These are phyloP conservation scores for Sporormia fimetaria DNA, from an alignment of 495 filamentous ascomycete genomes.

Conservation along the genomic window DNA sequence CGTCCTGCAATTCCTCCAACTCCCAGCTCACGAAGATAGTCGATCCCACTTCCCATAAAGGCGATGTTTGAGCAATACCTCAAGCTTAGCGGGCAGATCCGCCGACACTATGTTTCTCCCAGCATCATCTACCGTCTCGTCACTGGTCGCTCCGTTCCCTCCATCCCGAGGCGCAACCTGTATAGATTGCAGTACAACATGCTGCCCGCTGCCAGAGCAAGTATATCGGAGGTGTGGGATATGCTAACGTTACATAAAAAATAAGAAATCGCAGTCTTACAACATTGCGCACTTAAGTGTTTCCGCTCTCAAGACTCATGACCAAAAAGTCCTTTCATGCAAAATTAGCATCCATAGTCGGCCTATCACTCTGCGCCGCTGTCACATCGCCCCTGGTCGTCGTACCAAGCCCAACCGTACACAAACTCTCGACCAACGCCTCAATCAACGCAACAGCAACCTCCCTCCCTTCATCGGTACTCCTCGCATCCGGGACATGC, in stretches of 20 bases:
- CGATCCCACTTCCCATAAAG: constrained; percentile 76
- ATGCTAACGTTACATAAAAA: too few relatives aligned
- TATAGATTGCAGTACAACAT: constrained; percentile 98
- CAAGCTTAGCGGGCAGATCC: constrained; percentile 80
- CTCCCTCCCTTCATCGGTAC: constrained; percentile 46
- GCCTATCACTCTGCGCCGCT: too few relatives aligned
- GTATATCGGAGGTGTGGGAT: constrained; percentile 76
- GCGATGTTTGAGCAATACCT: constrained; percentile 97
- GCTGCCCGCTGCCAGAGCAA: constrained; percentile 71
- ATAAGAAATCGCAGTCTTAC: too few relatives aligned
- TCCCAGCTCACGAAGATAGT: constrained; percentile 38
- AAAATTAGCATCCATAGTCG: too few relatives aligned
- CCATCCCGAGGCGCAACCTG: constrained; percentile 84
- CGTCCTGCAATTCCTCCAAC: background rate
- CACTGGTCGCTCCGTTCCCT: constrained; percentile 74
- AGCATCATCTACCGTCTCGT: constrained; percentile 76
- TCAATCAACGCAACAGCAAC: constrained; percentile 59
- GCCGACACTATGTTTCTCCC: constrained; percentile 88
- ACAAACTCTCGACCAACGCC: constrained; percentile 44
- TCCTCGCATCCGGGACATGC: constrained; percentile 57
- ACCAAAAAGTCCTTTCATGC: too few relatives aligned
- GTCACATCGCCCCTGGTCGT: too few relatives aligned
- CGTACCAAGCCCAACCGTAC: constrained; percentile 2
- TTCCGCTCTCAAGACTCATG: too few relatives aligned
- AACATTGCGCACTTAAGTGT: too few relatives aligned